Percentiles rank a stretch among this genome's conserved stretches.
These are phyloP conservation scores for Komagataella pseudopastoris DNA, from an alignment of 805 yeast species.

Conservation along the genomic window DNA sequence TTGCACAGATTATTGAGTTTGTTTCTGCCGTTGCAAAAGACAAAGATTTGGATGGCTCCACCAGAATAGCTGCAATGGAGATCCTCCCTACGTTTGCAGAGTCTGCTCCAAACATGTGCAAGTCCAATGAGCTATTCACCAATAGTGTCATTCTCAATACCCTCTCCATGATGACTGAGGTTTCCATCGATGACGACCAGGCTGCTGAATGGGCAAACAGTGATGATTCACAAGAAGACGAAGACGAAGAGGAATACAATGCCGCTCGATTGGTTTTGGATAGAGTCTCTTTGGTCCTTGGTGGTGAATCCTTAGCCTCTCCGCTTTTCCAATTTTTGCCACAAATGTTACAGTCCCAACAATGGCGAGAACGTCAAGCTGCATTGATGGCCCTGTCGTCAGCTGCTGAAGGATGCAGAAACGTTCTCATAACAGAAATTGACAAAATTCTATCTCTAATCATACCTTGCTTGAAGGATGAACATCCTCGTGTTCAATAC, in stretches of 20 bases:
- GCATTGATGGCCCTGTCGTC: slow-evolving; percentile 94
- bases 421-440: slow-evolving; percentile 70
- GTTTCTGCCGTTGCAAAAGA: slow-evolving; percentile 75
- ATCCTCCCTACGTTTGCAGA: slow-evolving; percentile 84
- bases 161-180: slow-evolving; percentile 81
- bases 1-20: slow-evolving; percentile 76
- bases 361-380: slow-evolving; percentile 95
- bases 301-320: slow-evolving; percentile 72
- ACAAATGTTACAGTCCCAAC: slow-evolving; percentile 57
- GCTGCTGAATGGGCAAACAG: slow-evolving; percentile 81
- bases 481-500: slow-evolving; percentile 90
- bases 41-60: slow-evolving; percentile 61
- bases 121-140: slow-evolving; percentile 59
- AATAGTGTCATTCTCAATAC: slow-evolving; percentile 60
- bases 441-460: slow-evolving; percentile 75
- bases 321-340: slow-evolving; percentile 83
- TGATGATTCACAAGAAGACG: slow-evolving; percentile 62
- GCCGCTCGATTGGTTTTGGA: slow-evolving; percentile 94
- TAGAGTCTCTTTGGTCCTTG: slow-evolving; percentile 72
- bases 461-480: slow-evolving; percentile 71
- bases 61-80: slow-evolving; percentile 82
- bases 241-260: slow-evolving; percentile 75
- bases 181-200: slow-evolving; percentile 79
- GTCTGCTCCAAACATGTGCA: slow-evolving; percentile 92
- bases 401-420: slow-evolving; percentile 96